Evolutionary conservation across 176 grass and related monocot species (phyloP).

Genomic region (Triticum aestivum): IWGSC_CS_RefSeq_v2.1 NC_057804.1:31484919-31485418

Average conservation of each 20-base stretch:
- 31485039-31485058: too few species aligned
- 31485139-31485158: background rate
- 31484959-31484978: too few species aligned
- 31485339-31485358: conserved; percentile 47
- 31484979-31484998: too few species aligned
- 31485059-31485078: background rate
- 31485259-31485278: conserved; percentile 35
- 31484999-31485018: too few species aligned
- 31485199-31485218: conserved; percentile 1
- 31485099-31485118: background rate
- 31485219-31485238: background rate
- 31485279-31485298: conserved; percentile 67
- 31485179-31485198: background rate
- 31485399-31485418: conserved; percentile 16
- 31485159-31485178: too few species aligned
- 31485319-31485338: conserved; percentile 40
- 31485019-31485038: too few species aligned
- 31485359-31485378: conserved; percentile 51
- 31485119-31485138: background rate
- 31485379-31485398: background rate
- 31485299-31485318: conserved; percentile 54
- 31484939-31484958: too few species aligned
- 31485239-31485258: background rate
- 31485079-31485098: background rate
- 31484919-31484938: too few species aligned